Conservation (phyloP, 208 protist genomes). For the Crithidia mellificae region DNA sequence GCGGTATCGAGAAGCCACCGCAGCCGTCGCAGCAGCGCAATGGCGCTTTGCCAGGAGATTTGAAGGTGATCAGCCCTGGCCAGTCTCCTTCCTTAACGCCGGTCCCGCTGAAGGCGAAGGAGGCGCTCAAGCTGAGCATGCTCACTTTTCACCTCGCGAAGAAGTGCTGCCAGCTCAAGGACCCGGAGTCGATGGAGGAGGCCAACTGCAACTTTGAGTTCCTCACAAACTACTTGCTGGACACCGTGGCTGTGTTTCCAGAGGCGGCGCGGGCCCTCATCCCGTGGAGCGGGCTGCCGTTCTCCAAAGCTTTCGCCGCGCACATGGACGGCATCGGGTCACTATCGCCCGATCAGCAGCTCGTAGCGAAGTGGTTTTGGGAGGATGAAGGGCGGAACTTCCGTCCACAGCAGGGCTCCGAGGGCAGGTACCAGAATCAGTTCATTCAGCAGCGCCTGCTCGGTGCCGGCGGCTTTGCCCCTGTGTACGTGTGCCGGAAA, state of each 20-base stretch:
- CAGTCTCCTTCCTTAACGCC: constrained; percentile 51
- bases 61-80: constrained; percentile 2
- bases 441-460: constrained; percentile 82
- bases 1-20: constrained; percentile 12
- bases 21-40: constrained; percentile 13
- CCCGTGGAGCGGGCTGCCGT: constrained; percentile 64
- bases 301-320: constrained; percentile 45
- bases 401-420: constrained; percentile 50
- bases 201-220: constrained; percentile 67
- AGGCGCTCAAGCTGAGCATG: constrained; percentile 64
- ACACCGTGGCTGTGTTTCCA: constrained; percentile 54
- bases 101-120: constrained; percentile 57
- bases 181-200: constrained; percentile 78
- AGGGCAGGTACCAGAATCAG: constrained; percentile 73
- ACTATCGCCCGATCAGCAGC: constrained; percentile 29
- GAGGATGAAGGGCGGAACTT: constrained; percentile 50
- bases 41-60: constrained; percentile 5
- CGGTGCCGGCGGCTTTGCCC: constrained; percentile 80
- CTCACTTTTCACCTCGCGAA: constrained; percentile 70
- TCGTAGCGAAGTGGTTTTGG: constrained; percentile 81
- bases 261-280: constrained; percentile 43
- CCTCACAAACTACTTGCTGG: constrained; percentile 56
- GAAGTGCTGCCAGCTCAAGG: constrained; percentile 80
- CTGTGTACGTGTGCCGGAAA: constrained; percentile 86
- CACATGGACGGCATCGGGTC: constrained; percentile 37